phyloP scores from a whole-genome alignment of 1,284 basidiomycete genomes.

The Inonotus hispidus region DNA sequence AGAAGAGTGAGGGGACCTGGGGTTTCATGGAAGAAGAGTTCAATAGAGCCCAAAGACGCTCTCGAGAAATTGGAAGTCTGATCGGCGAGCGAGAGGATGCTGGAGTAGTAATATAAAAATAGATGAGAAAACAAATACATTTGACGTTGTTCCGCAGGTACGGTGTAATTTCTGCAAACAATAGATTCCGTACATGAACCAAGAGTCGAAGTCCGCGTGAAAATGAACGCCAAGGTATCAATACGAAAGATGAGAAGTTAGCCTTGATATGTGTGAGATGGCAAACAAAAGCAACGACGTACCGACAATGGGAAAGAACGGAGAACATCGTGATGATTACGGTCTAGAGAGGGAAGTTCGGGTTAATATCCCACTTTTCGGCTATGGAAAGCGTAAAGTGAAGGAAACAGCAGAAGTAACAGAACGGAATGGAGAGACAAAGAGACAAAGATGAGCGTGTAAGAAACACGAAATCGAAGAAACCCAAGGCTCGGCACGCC shows the following conservation, averaged over 20 bases:
- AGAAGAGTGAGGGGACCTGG: too few species aligned
- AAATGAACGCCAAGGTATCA: not conserved
- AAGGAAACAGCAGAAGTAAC: not conserved
- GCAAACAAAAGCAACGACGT: conserved; percentile 23
- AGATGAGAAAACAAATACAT: conserved; percentile 41
- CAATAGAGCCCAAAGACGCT: too few species aligned
- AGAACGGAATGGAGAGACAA: too few species aligned
- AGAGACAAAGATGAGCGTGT: not conserved
- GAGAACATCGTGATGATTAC: conserved; percentile 51
- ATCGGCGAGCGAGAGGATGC: not conserved
- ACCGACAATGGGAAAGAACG: conserved; percentile 58
- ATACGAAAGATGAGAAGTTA: not conserved
- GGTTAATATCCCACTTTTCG: not conserved
- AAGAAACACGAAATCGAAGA: too few species aligned
- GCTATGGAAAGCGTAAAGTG: not conserved
- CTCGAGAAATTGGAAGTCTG: not conserved
- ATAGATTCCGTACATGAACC: not conserved
- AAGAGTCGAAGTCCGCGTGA: not conserved
- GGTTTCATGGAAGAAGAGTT: too few species aligned
- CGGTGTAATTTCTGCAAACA: conserved; percentile 53
- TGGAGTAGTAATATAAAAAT: not conserved
- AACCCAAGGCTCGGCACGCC: too few species aligned
- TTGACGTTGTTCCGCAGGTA: conserved; percentile 66
- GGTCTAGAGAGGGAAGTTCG: conserved; percentile 37
- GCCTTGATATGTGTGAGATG: not conserved